These are phyloP conservation scores for Basipetospora chlamydospora DNA, from an alignment of 2,329 filamentous ascomycete genomes.

Conservation along the genomic window DNA sequence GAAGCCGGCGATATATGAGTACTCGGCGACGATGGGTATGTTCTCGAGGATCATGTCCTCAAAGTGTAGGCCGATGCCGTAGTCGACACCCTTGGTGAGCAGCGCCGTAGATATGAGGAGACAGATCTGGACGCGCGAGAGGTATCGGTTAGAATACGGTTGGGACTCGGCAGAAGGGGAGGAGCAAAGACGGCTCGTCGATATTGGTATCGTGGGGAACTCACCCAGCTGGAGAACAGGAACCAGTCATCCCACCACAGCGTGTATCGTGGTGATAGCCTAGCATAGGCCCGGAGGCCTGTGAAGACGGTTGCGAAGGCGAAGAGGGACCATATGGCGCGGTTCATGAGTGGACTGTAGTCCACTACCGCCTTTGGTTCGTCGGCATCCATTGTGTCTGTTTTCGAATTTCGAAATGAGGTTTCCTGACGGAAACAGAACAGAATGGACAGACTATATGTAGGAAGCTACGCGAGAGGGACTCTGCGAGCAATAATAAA, in stretches of 20 bases:
- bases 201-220: no score
- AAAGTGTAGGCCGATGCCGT: not conserved
- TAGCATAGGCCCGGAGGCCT: constrained; percentile 10
- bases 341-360: constrained; percentile 1
- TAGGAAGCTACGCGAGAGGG: no score
- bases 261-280: constrained; percentile 7
- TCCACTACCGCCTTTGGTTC: not conserved
- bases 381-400: constrained; percentile 12
- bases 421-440: no score
- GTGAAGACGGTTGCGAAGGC: constrained; percentile 8
- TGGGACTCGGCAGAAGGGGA: not conserved
- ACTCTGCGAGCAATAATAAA: no score
- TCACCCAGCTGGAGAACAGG: constrained; percentile 11
- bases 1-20: constrained; percentile 4
- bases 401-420: no score
- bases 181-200: not conserved
- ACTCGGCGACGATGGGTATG: constrained; percentile 3
- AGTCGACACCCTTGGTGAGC: constrained; percentile 5
- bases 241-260: constrained; percentile 11
- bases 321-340: not conserved
- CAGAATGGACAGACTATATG: no score
- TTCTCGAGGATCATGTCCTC: constrained; percentile 2
- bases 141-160: not conserved
- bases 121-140: not conserved
- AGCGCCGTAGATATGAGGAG: constrained; percentile 8